Percentiles rank a stretch among this genome's conserved stretches.
phyloP scores from a whole-genome alignment of 2,329 filamentous ascomycete genomes.

The Sporothrix sp. region DNA sequence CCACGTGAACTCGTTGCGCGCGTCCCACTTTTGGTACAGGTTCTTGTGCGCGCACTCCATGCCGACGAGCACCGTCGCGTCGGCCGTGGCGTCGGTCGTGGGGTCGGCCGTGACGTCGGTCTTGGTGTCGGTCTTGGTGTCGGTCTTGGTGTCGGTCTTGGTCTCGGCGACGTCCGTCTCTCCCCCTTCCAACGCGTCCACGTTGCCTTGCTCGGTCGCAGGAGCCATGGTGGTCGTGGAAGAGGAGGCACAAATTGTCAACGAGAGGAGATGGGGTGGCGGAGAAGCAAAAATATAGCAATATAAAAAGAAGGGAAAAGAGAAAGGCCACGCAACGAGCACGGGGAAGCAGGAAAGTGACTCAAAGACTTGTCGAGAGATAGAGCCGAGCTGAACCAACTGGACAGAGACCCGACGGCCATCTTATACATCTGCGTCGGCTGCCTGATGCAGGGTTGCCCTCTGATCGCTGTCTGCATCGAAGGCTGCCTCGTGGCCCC shows the following conservation, averaged over 20 bases:
- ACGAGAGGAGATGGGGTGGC: background rate
- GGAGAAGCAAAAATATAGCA: background rate
- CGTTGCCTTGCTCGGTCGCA: background rate
- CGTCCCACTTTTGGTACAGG: slow-evolving; percentile 17
- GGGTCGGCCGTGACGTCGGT: background rate
- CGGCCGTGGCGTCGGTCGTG: background rate
- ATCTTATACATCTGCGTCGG: too few relatives aligned
- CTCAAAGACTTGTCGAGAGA: too few relatives aligned
- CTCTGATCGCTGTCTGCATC: too few relatives aligned
- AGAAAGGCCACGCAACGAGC: too few relatives aligned
- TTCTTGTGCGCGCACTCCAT: slow-evolving; percentile 14
- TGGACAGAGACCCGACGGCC: too few relatives aligned
- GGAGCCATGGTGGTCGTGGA: background rate
- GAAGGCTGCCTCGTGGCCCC: too few relatives aligned
- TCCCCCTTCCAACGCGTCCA: background rate
- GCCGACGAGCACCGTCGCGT: slow-evolving; percentile 12
- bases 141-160: background rate
- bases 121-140: background rate
- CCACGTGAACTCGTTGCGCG: slow-evolving; percentile 31
- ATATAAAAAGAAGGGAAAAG: background rate
- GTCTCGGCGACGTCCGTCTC: background rate
- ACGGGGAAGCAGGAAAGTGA: too few relatives aligned
- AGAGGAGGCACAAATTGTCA: background rate
- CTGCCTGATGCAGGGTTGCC: too few relatives aligned
- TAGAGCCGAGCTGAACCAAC: too few relatives aligned